Evolutionary conservation across 2,329 filamentous ascomycete species (phyloP).

Genomic region (Chaetothyriales sp.): DNA sequence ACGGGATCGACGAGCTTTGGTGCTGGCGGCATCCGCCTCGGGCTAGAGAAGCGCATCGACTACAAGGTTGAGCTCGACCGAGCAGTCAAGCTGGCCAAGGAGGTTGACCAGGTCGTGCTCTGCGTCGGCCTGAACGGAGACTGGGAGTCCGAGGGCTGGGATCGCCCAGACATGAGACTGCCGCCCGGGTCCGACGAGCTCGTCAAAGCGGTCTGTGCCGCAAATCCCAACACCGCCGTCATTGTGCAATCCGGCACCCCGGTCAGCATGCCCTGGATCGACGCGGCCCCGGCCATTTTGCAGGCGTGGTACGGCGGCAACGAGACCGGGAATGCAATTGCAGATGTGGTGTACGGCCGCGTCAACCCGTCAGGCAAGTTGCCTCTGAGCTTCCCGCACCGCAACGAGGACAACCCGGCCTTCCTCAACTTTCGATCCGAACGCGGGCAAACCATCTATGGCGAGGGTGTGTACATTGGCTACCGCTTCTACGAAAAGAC

Average conservation of each 20-base stretch:
- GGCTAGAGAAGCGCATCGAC: slow-evolving; percentile 44
- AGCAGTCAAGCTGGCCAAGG: slow-evolving; percentile 52
- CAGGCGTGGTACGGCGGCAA: slow-evolving; percentile 84
- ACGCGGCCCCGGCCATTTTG: slow-evolving; percentile 41
- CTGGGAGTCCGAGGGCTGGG: slow-evolving; percentile 64
- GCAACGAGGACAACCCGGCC: slow-evolving; percentile 55
- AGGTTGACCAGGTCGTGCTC: slow-evolving; percentile 62
- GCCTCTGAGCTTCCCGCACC: slow-evolving; percentile 55
- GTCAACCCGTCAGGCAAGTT: slow-evolving; percentile 62
- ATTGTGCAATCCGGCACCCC: slow-evolving; percentile 68
- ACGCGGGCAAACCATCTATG: slow-evolving; percentile 56
- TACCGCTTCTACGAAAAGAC: slow-evolving; percentile 67
- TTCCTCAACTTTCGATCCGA: slow-evolving; percentile 62
- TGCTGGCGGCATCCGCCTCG: slow-evolving; percentile 45
- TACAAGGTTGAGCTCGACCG: slow-evolving; percentile 45
- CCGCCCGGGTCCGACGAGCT: slow-evolving; percentile 37
- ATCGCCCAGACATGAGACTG: slow-evolving; percentile 42
- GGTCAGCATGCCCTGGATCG: slow-evolving; percentile 35
- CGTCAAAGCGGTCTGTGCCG: slow-evolving; percentile 48
- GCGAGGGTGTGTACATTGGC: slow-evolving; percentile 66
- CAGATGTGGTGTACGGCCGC: slow-evolving; percentile 60
- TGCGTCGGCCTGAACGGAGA: slow-evolving; percentile 65
- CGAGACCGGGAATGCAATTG: slow-evolving; percentile 67
- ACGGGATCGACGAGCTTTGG: slow-evolving; percentile 36
- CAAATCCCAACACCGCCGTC: slow-evolving; percentile 54